Evolutionary conservation across 2,329 filamentous ascomycete genomes (phyloP).

Genomic region (Ophiostoma sp.): DNA sequence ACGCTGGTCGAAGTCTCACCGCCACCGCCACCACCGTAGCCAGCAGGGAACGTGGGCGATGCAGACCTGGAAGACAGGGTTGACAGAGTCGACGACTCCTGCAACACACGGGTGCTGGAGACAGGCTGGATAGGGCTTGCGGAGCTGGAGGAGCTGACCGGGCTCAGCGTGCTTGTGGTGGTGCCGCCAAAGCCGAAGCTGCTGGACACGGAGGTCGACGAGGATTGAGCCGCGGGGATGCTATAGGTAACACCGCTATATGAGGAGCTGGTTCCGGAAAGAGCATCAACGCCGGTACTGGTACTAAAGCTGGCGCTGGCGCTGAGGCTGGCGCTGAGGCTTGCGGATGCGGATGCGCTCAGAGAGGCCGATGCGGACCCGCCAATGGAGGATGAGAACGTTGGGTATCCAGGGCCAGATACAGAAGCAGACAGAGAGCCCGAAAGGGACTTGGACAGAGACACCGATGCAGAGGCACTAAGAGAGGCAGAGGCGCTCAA

Average conservation of each 20-base stretch:
- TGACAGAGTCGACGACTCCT: not conserved
- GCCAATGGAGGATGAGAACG: no score
- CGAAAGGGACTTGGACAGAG: not conserved
- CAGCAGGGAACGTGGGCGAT: not conserved
- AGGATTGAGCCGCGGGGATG: not conserved
- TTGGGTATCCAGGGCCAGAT: no score
- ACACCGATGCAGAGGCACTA: no score
- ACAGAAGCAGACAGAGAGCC: not conserved
- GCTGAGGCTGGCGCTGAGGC: not conserved
- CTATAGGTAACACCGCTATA: not conserved
- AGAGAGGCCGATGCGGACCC: no score
- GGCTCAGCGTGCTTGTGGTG: not conserved
- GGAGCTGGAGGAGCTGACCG: not conserved
- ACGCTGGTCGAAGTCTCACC: constrained; percentile 6
- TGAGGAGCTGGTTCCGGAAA: not conserved
- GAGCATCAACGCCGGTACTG: not conserved
- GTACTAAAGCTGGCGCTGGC: not conserved
- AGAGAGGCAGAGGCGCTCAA: not conserved
- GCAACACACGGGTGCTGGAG: not conserved
- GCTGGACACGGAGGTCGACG: not conserved
- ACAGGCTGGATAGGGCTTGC: not conserved
- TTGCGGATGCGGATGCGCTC: not conserved
- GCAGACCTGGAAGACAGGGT: not conserved
- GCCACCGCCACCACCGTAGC: not conserved
- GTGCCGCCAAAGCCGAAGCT: not conserved